Base-by-base conservation (phyloP, 495 filamentous ascomycete genomes). In the Sabuloglossum arenarium region DNA sequence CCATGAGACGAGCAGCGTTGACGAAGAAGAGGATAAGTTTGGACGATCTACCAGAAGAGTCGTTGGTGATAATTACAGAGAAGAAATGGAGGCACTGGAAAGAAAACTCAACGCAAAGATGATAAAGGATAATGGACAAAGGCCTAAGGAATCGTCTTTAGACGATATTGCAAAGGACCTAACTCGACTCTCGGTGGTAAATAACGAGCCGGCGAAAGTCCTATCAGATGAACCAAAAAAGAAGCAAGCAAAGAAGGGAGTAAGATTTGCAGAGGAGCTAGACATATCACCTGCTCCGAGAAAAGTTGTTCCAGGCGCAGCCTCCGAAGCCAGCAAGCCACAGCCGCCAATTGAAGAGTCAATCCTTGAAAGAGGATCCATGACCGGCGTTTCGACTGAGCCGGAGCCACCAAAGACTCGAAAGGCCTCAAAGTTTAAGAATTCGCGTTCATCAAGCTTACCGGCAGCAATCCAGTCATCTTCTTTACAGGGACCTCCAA, bases 81-180 rank as follows among this genome's bases (percentile, higher is more conserved):
- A 75, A 53, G 73, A 81, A 50, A 94, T 98, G 86, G 76, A 84
- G 50, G 85, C 86, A 58, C 71, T 98, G n/a, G 84, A 89, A 64
- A 73, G 80, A 57, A 79, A 76, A 46, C 72, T 90, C 3, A 82
- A 79, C 51, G 71, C 73, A 30, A 66, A 74, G 56, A 71, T 74
- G 19, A 69, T 77, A 66, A 67, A 68, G 60, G 80, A 79, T 56
- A 60, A 46, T 75, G 57, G 78, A 68, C 63, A 76, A 70, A 61
- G 67, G 73, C 45, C 63, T 30, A 59, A 59, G 30, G 64, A 66
- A 47, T 57, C 1, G 6, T 0, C 24, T 25, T 16, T 54, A 12
- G 53, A 28, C 53, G 31, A 16, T 27, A 12, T 43, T 9, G 6
- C 27, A 12, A 9, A 34, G 24, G 37, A 54, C 9, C 37, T 25